Base-by-base conservation (phyloP, 768 basidiomycete species). In the Rhodotorula taiwanensis region DNA sequence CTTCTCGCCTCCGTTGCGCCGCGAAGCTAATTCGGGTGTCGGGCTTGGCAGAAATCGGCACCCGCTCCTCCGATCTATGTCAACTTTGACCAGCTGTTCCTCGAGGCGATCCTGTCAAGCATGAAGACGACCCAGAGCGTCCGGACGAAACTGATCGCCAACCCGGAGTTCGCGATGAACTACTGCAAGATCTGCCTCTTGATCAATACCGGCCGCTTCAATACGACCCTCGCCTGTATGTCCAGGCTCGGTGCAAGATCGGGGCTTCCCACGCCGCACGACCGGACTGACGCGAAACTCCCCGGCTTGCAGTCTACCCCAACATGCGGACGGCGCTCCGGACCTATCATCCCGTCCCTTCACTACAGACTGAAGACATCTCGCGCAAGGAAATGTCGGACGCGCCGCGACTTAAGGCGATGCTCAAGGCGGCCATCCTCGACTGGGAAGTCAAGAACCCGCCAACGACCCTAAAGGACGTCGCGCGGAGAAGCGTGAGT, bases 221-320 rank as follows among this genome's bases (percentile, higher is more conserved):
- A 87, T 72, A 86, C 87, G 9, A 89, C 87, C 8, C 84, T 88
- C 81, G 87, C 87, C 63, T 89, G 87, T 88, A 72, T 76, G 84
- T 74, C 28, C n/a, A n/a, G n/a, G n/a, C n/a, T n/a, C n/a, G n/a
- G n/a, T n/a, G n/a, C n/a, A n/a, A n/a, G n/a, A n/a, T n/a, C n/a
- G n/a, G n/a, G n/a, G n/a, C n/a, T n/a, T n/a, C n/a, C n/a, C n/a
- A n/a, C n/a, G n/a, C n/a, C 42, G 8, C 13, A 4, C 33, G 23
- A 9, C 14, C n/a, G 16, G 15, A 14, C 51, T 27, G 10, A 43
- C 47, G 55, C 55, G n/a, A n/a, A n/a, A n/a, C 47, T 31, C 49
- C 62, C 30, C 62, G 44, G 54, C 70, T 5, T 11, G 45, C 73
- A 86, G 86, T 88, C 76, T 87, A 87, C 72, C 84, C 84, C 43